Conservation (phyloP, 148 eudicot genomes). For the Chenopodium album region DNA sequence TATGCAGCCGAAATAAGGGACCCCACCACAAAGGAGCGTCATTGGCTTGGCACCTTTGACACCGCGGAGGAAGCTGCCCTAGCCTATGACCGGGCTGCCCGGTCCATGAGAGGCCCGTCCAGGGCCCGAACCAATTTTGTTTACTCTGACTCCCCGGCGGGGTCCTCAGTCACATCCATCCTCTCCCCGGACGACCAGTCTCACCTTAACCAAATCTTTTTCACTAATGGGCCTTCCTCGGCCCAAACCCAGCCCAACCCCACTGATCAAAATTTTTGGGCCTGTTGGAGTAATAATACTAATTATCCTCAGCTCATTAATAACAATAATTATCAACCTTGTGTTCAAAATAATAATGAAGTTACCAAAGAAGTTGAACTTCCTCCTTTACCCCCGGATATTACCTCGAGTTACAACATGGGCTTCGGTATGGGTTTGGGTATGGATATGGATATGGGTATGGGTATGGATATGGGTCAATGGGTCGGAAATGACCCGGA, state of each 20-base stretch:
- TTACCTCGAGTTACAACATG: slow-evolving; percentile 27
- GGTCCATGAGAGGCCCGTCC: slow-evolving; percentile 38
- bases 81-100: slow-evolving; percentile 40
- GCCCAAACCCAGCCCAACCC: slow-evolving; percentile 13
- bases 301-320: slow-evolving; percentile 16
- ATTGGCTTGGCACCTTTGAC: slow-evolving; percentile 42
- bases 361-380: slow-evolving; percentile 27
- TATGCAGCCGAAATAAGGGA: slow-evolving; percentile 39
- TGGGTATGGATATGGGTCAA: slow-evolving; percentile 25
- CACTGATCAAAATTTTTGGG: slow-evolving; percentile 14
- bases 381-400: slow-evolving; percentile 38
- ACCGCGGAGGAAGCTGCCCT: slow-evolving; percentile 41
- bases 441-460: slow-evolving; percentile 7
- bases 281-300: background rate
- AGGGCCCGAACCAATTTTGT: slow-evolving; percentile 38
- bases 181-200: slow-evolving; percentile 35
- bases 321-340: background rate
- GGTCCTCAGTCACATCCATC: slow-evolving; percentile 36
- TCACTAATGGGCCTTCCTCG: slow-evolving; percentile 16
- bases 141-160: slow-evolving; percentile 32
- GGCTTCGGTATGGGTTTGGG: slow-evolving; percentile 20
- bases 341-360: background rate
- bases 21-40: slow-evolving; percentile 40
- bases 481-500: slow-evolving; percentile 25
- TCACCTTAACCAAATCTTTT: slow-evolving; percentile 31